Base-by-base conservation (phyloP, 2,329 filamentous ascomycete species). In the Neonectria ditissima region DNA sequence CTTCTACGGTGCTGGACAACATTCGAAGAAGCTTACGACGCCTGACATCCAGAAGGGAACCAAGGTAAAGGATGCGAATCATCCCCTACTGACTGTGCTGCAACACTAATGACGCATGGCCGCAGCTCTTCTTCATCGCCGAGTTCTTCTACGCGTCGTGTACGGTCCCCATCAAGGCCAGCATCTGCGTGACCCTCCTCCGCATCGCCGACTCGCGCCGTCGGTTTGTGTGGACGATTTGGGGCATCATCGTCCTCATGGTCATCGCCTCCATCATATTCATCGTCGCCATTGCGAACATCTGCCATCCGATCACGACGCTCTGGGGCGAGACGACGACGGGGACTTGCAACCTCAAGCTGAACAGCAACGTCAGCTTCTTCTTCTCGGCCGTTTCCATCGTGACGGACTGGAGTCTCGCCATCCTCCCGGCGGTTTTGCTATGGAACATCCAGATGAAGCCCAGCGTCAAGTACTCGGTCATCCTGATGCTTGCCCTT, bases 391-490 rank as follows among this genome's bases (percentile, higher is more conserved):
- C 68, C 1, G 55, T 68, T 1, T 71, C 71, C 1, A 69, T 76
- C 6, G 9, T 75, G 4, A 73, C 72, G 1, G 74, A 76, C n/a
- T 69, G 71, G 52, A 63, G 59, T 0, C 32, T 75, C 8, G 73
- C 74, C 1, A 63, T 71, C 5, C 59, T 76, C 5, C 74, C 74
- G 0, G 57, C 65, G 0, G 66, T 76, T 2, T 37, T 76, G 26
- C 55, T 76, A 0, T 73, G 72, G 56, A 70, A 73, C 2, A 45
- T 76, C 2, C 70, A 75, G 50, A 72, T 76, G 72, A 70, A 68
- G 30, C 55, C 55, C 0, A 63, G 58, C 8, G 61, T 74, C 13
- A 74, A 74, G 45, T 18, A 73, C 3, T 66, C 69, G 1, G 69
- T 73, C 0, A 60, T 39, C 9, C 26, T 73, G 0, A 63, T 74